These are phyloP conservation scores for Nitzschia sp. DNA, from an alignment of 108 stramenopile species.

Conservation along the genomic window DNA sequence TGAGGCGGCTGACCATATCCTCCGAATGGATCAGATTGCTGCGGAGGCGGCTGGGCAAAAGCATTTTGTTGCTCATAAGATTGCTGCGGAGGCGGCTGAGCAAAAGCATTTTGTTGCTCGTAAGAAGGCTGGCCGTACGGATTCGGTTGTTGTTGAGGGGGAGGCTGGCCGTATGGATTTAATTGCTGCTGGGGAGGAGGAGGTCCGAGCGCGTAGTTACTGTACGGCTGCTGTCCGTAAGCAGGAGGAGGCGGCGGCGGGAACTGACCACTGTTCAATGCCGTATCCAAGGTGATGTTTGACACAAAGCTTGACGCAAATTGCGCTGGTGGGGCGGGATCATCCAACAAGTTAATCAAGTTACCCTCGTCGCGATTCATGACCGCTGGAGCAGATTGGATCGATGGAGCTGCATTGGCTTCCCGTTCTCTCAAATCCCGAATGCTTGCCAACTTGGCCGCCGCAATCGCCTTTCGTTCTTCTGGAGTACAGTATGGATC, in stretches of 20 bases:
- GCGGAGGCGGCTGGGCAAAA: slow-evolving; percentile 26
- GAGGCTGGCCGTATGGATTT: slow-evolving; percentile 23
- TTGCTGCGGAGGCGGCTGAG: slow-evolving; percentile 17
- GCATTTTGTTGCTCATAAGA: slow-evolving; percentile 1
- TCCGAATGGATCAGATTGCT: slow-evolving; percentile 1
- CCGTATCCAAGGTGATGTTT: slow-evolving; percentile 29
- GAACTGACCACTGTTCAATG: slow-evolving; percentile 1
- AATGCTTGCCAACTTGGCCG: slow-evolving; percentile 52
- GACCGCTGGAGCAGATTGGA: slow-evolving; percentile 2
- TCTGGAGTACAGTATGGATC: slow-evolving; percentile 39
- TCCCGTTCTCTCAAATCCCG: slow-evolving; percentile 31
- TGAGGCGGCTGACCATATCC: slow-evolving; percentile 27
- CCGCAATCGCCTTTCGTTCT: slow-evolving; percentile 50
- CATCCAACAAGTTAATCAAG: slow-evolving; percentile 46
- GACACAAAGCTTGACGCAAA: slow-evolving; percentile 12
- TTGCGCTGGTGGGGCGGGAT: slow-evolving; percentile 15
- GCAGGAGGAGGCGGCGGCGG: slow-evolving; percentile 8
- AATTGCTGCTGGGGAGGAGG: slow-evolving; percentile 9
- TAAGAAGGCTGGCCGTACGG: neutral
- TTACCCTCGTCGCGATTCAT: slow-evolving; percentile 19
- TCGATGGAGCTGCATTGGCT: neutral
- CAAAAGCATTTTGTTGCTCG: slow-evolving; percentile 15
- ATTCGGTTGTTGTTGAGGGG: slow-evolving; percentile 15
- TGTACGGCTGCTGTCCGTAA: slow-evolving; percentile 30
- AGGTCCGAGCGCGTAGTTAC: slow-evolving; percentile 33